Conservation (phyloP, 352 stramenopile species). For the Thraustotheca clavata region DNA sequence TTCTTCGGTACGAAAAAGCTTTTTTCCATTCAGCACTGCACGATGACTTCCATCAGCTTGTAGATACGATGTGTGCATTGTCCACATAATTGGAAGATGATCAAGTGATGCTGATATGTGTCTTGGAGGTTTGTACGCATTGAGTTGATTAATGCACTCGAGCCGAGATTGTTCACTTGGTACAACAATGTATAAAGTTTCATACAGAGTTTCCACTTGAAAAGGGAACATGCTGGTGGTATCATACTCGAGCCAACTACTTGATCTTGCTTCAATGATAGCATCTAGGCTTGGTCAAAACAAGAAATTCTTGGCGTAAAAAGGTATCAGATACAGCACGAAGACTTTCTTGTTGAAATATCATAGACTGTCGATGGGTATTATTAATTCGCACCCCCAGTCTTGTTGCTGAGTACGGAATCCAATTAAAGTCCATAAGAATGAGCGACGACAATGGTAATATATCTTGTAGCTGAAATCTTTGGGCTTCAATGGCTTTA, state of each 20-base stretch:
- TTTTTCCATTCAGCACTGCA: slow-evolving; percentile 51
- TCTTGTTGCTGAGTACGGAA: slow-evolving; percentile 36
- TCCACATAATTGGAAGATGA: neutral
- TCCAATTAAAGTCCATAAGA: neutral
- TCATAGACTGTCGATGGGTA: slow-evolving; percentile 43
- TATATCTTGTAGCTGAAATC: neutral
- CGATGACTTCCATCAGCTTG: slow-evolving; percentile 6
- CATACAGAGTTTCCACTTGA: neutral
- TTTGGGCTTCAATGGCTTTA: neutral
- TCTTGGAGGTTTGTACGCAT: neutral
- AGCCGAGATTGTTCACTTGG: neutral
- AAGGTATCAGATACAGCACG: slow-evolving; percentile 28
- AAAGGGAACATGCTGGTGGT: too few relatives aligned
- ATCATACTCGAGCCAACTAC: too few relatives aligned
- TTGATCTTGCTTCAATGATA: too few relatives aligned
- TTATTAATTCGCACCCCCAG: slow-evolving; percentile 62
- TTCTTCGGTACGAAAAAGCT: slow-evolving; percentile 36
- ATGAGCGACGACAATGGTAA: neutral
- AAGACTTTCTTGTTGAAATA: slow-evolving; percentile 8
- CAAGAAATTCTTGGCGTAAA: slow-evolving; percentile 63
- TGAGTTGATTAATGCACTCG: neutral
- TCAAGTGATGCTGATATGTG: neutral
- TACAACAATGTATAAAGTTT: neutral
- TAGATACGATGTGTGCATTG: neutral
- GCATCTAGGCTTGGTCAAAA: slow-evolving; percentile 56